Conservation (phyloP, 148 eudicot genomes). For the Cornus kousa region DNA sequence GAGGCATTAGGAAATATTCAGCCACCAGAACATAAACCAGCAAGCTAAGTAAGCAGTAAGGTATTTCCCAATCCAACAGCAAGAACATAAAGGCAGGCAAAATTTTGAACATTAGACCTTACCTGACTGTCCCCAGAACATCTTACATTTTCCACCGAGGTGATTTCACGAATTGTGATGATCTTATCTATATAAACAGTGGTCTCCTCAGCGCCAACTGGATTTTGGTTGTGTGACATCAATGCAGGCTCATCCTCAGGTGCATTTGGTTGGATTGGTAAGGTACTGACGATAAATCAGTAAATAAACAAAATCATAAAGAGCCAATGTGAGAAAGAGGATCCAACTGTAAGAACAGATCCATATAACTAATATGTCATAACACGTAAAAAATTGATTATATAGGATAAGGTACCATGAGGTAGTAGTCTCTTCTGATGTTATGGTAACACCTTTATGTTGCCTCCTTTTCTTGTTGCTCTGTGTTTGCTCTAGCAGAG, state of each 20-base stretch:
- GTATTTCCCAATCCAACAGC: not conserved
- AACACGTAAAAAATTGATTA: not conserved
- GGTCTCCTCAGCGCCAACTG: conserved; percentile 35
- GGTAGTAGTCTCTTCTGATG: conserved; percentile 14
- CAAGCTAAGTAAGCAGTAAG: not conserved
- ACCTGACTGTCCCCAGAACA: conserved; percentile 26
- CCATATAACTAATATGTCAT: not conserved
- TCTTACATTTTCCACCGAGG: conserved; percentile 28
- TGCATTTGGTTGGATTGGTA: conserved; percentile 11
- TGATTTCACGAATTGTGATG: conserved; percentile 38
- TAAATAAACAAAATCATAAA: not conserved
- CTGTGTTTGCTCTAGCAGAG: conserved; percentile 39
- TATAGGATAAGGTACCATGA: conserved; percentile 25
- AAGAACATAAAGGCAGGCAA: not conserved
- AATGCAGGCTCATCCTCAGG: conserved; percentile 23
- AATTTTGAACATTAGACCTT: not conserved
- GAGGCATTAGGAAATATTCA: not conserved
- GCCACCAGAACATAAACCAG: not conserved
- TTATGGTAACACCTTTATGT: conserved; percentile 26
- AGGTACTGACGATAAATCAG: conserved; percentile 12
- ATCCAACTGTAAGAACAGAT: not conserved
- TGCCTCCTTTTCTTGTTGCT: conserved; percentile 60
- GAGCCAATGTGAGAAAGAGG: not conserved
- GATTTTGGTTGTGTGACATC: conserved; percentile 19
- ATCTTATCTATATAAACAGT: conserved; percentile 51